Conservation (phyloP, 768 basidiomycete genomes). For the Lactarius evosmus region DNA sequence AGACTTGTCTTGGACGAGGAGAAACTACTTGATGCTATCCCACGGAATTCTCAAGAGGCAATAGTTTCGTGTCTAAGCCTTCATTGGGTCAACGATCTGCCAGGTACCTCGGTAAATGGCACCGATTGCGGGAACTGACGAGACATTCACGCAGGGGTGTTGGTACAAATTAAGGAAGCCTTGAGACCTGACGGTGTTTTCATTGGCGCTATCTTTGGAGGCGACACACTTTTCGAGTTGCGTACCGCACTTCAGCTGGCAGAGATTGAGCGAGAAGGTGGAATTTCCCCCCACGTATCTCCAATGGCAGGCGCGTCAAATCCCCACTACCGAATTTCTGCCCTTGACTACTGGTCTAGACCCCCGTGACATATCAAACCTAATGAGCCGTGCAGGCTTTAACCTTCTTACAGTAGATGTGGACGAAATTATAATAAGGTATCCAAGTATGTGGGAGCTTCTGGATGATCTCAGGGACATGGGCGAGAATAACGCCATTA, state of each 20-base stretch:
- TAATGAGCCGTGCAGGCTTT: constrained; percentile 90
- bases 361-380: constrained; percentile 88
- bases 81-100: constrained; percentile 98
- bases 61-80: constrained; percentile 88
- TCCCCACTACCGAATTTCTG: not conserved
- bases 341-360: constrained; percentile 46
- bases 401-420: constrained; percentile 91
- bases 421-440: constrained; percentile 87
- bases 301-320: constrained; percentile 85
- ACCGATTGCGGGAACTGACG: not conserved
- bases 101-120: constrained; percentile 49
- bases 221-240: constrained; percentile 94
- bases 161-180: constrained; percentile 83
- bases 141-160: constrained; percentile 51
- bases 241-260: constrained; percentile 91
- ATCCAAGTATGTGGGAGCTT: constrained; percentile 95
- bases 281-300: constrained; percentile 93
- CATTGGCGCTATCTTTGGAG: constrained; percentile 90
- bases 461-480: constrained; percentile 91
- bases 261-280: constrained; percentile 90
- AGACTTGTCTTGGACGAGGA: constrained; percentile 86
- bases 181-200: constrained; percentile 92
- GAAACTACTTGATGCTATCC: constrained; percentile 59
- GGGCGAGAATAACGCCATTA: constrained; percentile 92
- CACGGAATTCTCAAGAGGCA: constrained; percentile 80